These are phyloP conservation scores for Penicillium sp. DNA, from an alignment of 2,329 filamentous ascomycete species.

Conservation along the genomic window DNA sequence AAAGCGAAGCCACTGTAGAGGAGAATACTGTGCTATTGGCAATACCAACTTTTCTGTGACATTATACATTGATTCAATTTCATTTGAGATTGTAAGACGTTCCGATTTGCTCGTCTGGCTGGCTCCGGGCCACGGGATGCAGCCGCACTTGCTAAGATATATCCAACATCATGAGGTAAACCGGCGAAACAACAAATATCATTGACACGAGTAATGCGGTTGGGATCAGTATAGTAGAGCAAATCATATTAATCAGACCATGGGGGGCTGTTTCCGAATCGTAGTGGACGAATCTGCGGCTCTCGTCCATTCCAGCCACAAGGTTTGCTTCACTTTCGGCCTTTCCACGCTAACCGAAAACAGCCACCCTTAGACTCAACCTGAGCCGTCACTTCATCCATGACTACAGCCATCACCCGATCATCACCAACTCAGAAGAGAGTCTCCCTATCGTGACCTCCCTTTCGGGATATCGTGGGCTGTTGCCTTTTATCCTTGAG, in stretches of 20 bases:
- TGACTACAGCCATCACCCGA: slow-evolving; percentile 38
- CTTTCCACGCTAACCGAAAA: slow-evolving; percentile 45
- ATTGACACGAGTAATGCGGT: background rate
- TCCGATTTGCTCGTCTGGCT: background rate
- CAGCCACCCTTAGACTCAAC: slow-evolving; percentile 48
- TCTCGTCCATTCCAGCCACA: slow-evolving; percentile 25
- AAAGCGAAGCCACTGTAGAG: slow-evolving; percentile 39
- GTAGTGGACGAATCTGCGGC: slow-evolving; percentile 3
- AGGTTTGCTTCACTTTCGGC: slow-evolving; percentile 30
- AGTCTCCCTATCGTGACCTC: slow-evolving; percentile 30
- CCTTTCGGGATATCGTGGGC: slow-evolving; percentile 35
- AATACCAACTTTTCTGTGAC: slow-evolving; percentile 10
- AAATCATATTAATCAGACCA: background rate
- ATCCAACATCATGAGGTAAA: background rate
- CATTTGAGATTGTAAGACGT: background rate
- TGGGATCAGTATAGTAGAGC: background rate
- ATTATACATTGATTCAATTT: background rate
- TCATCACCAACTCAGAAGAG: slow-evolving; percentile 35
- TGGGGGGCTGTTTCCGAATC: background rate
- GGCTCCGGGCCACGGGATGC: background rate
- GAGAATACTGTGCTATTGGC: slow-evolving; percentile 24
- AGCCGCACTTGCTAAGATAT: background rate
- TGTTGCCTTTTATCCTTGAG: slow-evolving; percentile 28
- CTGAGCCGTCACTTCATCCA: slow-evolving; percentile 41
- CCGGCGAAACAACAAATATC: background rate